Evolutionary conservation across 352 stramenopile species (phyloP).

Genomic region (Pythium oligandrum): DNA sequence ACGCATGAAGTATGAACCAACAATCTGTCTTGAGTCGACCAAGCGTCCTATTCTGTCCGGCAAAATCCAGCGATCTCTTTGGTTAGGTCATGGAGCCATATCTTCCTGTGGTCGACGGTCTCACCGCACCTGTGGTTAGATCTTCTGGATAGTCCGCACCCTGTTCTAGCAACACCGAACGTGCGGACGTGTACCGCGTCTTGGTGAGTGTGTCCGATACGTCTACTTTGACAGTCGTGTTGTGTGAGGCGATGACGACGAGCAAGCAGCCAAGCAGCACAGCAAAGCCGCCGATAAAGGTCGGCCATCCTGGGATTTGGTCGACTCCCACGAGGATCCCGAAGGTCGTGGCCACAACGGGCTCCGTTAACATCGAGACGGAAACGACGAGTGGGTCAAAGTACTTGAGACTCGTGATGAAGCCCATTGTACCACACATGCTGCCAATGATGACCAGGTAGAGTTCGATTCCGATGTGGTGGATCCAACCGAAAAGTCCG

Average conservation of each 20-base stretch:
- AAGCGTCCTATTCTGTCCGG: too few relatives aligned
- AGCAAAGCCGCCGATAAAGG: conserved; percentile 31
- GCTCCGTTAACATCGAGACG: conserved; percentile 49
- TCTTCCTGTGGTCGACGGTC: too few relatives aligned
- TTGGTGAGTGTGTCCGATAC: conserved; percentile 29
- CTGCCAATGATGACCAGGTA: conserved; percentile 47
- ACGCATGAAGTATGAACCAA: too few relatives aligned
- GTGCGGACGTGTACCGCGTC: conserved; percentile 13
- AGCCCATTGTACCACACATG: conserved; percentile 47
- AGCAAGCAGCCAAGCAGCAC: conserved; percentile 39
- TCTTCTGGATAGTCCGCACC: too few relatives aligned
- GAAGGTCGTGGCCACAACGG: conserved; percentile 39
- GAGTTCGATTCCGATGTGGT: conserved; percentile 38
- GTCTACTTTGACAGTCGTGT: conserved; percentile 29
- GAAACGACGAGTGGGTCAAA: conserved; percentile 59
- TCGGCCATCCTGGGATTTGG: conserved; percentile 25
- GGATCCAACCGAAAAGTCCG: conserved; percentile 40
- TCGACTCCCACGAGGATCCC: conserved; percentile 39
- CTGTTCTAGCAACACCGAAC: background rate
- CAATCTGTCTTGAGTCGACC: too few relatives aligned
- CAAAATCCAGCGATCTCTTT: too few relatives aligned
- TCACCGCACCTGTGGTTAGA: too few relatives aligned
- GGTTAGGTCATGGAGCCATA: too few relatives aligned
- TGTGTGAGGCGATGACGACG: conserved; percentile 33
- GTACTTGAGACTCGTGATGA: conserved; percentile 48